Conservation (phyloP, 495 filamentous ascomycete species). For the Echria macrotheca region DNA sequence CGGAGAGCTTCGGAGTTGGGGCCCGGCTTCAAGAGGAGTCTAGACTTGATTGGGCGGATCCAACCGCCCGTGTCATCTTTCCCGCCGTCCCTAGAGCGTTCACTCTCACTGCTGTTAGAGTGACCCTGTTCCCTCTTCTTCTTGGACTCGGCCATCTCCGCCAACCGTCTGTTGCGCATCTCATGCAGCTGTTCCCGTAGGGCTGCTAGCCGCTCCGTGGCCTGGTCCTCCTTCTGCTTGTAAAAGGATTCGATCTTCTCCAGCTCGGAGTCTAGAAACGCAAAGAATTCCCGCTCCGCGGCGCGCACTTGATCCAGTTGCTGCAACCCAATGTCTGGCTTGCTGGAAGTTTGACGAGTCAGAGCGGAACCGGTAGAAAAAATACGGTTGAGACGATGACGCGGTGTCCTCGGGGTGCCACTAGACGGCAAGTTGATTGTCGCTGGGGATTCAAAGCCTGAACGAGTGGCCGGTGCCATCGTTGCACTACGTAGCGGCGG, state of each 20-base stretch:
- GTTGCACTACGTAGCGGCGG: constrained; percentile 23
- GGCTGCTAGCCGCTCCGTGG: constrained; percentile 59
- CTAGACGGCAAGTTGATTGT: constrained; percentile 11
- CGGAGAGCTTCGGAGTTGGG: constrained; percentile 43
- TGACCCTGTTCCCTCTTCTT: constrained; percentile 21
- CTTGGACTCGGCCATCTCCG: constrained; percentile 55
- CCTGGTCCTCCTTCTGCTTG: constrained; percentile 73
- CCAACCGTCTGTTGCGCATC: constrained; percentile 73
- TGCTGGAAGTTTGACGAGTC: constrained; percentile 17
- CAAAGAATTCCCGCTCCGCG: constrained; percentile 70
- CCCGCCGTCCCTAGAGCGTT: constrained; percentile 13
- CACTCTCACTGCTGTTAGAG: constrained; percentile 9
- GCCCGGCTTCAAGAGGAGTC: constrained; percentile 39
- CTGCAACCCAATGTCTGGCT: constrained; percentile 28
- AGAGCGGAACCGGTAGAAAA: constrained; percentile 22
- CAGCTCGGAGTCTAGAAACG: constrained; percentile 72
- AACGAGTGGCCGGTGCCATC: constrained; percentile 11
- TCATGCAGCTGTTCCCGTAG: constrained; percentile 78
- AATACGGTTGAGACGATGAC: constrained; percentile 21
- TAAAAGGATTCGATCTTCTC: constrained; percentile 84
- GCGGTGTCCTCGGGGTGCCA: constrained; percentile 15
- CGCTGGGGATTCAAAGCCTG: constrained; percentile 8
- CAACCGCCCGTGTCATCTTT: constrained; percentile 24
- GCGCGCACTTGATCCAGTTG: constrained; percentile 44
- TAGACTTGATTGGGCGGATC: constrained; percentile 40